Base-by-base conservation (phyloP, 2,329 filamentous ascomycete genomes). In the Trichoderma breve region DNA sequence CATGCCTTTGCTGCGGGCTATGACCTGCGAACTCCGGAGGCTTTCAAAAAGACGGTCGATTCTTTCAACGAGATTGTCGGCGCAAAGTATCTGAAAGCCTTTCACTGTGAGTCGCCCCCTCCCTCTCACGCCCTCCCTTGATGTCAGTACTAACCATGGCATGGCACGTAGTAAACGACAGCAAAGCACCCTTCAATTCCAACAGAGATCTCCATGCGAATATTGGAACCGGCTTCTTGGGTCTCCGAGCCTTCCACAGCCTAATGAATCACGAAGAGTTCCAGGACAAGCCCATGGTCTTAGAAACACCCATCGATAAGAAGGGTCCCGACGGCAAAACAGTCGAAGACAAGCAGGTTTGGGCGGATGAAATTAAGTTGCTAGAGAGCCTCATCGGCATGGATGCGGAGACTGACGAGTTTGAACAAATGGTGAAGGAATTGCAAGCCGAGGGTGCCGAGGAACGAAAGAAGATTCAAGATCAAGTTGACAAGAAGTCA, bases 1-100 rank as follows among this genome's bases (percentile, higher is more conserved):
- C 96, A 99, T 82, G 91, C 94, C 72, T 98, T 98, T 81, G 95
- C 95, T 0, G 95, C 93, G 0, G 96, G 96, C 6, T 96, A 98
- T 80, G 96, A 99, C 80, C 82, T 99, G 36, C 89, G 94, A 68
- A 90, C 91, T 0, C 91, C 93, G 0, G 87, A 89, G 65, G 87
- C 91, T 0, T 97, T 97, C 80, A 84, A 88, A 39, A 82, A 86
- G 64, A 96, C 94, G 0, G 88, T 98, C 81, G 81, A 87, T 39
- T 86, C 91, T 36, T 97, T 99, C 76, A 92, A 97, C 75, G 80
- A 88, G 11, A 84, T 92, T 6, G 92, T 99, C 11, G 96, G 96
- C 1, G 81, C 92, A 34, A 83, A 89, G 68, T 97, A 97, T 77
- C 88, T 99, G 8, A 90, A 90, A 73, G 96, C 96, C 0, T 85